These are phyloP conservation scores for Aquilaria sinensis DNA, from an alignment of 345 rosid species.

Conservation along the genomic window DNA sequence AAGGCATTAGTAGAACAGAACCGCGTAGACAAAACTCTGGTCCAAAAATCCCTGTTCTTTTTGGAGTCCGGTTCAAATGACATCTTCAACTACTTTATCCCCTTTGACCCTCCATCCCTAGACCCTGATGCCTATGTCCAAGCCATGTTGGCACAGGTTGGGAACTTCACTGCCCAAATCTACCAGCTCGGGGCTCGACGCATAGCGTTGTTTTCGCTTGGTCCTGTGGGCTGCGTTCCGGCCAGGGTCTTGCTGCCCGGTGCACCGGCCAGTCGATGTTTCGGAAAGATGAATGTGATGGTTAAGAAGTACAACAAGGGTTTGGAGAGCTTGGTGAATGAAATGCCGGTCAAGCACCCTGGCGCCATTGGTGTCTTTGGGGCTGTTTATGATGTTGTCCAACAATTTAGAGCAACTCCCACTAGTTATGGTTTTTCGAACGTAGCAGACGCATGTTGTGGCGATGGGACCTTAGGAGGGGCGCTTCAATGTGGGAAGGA, in stretches of 20 bases:
- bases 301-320: constrained; percentile 39
- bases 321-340: constrained; percentile 37
- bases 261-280: constrained; percentile 40
- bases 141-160: constrained; percentile 36
- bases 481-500: constrained; percentile 46
- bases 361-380: constrained; percentile 45
- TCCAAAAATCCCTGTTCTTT: constrained; percentile 37
- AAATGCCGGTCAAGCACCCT: constrained; percentile 26
- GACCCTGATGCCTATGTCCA: constrained; percentile 34
- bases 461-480: constrained; percentile 41
- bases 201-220: constrained; percentile 45
- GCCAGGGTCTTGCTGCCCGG: constrained; percentile 46
- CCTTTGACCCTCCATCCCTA: constrained; percentile 22
- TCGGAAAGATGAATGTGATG: constrained; percentile 50
- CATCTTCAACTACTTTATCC: constrained; percentile 44
- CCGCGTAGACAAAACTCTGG: constrained; percentile 16
- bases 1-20: constrained; percentile 34
- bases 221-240: constrained; percentile 60
- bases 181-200: constrained; percentile 44
- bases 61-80: constrained; percentile 66
- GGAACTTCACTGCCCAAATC: constrained; percentile 27
- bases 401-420: constrained; percentile 35
- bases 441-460: constrained; percentile 48
- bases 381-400: constrained; percentile 41
- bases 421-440: constrained; percentile 41